A percentile compares a stretch with the other conserved stretches of the same genome.
These are phyloP conservation scores for Pseudogymnoascus sp. DNA, from an alignment of 2,329 filamentous ascomycete genomes.

Conservation along the genomic window DNA sequence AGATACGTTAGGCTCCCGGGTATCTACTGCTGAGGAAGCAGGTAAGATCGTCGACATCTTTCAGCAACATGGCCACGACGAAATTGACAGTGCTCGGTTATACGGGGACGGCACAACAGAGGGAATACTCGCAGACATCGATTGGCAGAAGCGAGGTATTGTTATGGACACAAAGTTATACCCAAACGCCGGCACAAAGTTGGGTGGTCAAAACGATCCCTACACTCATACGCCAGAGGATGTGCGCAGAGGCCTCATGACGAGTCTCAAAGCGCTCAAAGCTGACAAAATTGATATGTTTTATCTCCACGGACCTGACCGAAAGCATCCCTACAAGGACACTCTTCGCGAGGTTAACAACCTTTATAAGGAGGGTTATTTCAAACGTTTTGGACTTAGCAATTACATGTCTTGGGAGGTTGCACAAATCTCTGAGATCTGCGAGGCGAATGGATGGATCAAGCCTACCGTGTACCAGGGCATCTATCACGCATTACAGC, in stretches of 20 bases:
- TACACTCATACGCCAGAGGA: conserved; percentile 44
- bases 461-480: conserved; percentile 32
- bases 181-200: conserved; percentile 11
- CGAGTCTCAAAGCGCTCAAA: conserved; percentile 44
- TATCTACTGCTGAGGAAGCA: conserved; percentile 39
- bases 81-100: conserved; percentile 60
- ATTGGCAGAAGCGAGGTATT: conserved; percentile 56
- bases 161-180: conserved; percentile 53
- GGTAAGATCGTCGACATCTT: conserved; percentile 57
- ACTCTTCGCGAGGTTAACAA: conserved; percentile 26
- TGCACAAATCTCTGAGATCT: conserved; percentile 27
- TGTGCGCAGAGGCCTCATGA: conserved; percentile 42
- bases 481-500: conserved; percentile 26
- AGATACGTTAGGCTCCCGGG: background rate
- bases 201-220: conserved; percentile 40
- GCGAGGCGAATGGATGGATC: conserved; percentile 27
- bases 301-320: conserved; percentile 26
- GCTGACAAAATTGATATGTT: conserved; percentile 36
- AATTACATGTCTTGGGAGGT: conserved; percentile 46
- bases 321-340: conserved; percentile 22
- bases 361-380: conserved; percentile 30
- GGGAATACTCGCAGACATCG: conserved; percentile 50
- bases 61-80: conserved; percentile 57
- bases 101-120: conserved; percentile 62
- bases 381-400: conserved; percentile 47